Percentiles rank a stretch among this genome's conserved stretches.
phyloP scores from a whole-genome alignment of 176 grass and related monocot genomes.

The Phoenix dactylifera region DNA sequence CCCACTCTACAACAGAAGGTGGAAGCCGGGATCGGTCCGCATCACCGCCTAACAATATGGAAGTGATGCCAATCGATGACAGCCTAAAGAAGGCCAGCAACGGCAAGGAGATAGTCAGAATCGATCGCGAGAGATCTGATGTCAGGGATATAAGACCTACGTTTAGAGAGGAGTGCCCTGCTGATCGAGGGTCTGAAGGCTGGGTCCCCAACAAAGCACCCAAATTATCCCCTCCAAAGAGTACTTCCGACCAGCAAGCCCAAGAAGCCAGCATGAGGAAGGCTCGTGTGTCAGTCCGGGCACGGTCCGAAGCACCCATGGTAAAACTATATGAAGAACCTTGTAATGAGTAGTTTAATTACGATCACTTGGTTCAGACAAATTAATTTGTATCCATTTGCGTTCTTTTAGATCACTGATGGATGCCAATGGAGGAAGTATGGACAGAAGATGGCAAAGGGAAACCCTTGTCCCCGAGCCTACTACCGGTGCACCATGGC shows the following conservation, averaged over 20 bases:
- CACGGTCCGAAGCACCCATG: constrained; percentile 86
- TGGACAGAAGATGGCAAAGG: constrained; percentile 97
- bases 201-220: too few relatives aligned
- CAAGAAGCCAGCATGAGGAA: constrained; percentile 80
- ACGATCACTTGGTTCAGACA: too few relatives aligned
- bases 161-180: constrained; percentile 16
- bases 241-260: constrained; percentile 24
- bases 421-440: constrained; percentile 99
- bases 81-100: too few relatives aligned
- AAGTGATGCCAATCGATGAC: too few relatives aligned
- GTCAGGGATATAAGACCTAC: too few relatives aligned
- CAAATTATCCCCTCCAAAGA: constrained; percentile 24
- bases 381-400: background rate
- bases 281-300: constrained; percentile 84
- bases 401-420: constrained; percentile 52
- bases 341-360: too few relatives aligned
- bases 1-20: constrained; percentile 66
- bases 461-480: constrained; percentile 85
- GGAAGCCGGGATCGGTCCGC: constrained; percentile 44
- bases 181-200: background rate
- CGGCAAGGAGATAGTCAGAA: constrained; percentile 25
- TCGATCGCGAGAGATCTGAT: constrained; percentile 6
- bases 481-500: constrained; percentile 99
- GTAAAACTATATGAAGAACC: constrained; percentile 16
- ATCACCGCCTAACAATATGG: constrained; percentile 13